phyloP scores from a whole-genome alignment of 129 eudicot species.

The Dittrichia graveolens region DNA sequence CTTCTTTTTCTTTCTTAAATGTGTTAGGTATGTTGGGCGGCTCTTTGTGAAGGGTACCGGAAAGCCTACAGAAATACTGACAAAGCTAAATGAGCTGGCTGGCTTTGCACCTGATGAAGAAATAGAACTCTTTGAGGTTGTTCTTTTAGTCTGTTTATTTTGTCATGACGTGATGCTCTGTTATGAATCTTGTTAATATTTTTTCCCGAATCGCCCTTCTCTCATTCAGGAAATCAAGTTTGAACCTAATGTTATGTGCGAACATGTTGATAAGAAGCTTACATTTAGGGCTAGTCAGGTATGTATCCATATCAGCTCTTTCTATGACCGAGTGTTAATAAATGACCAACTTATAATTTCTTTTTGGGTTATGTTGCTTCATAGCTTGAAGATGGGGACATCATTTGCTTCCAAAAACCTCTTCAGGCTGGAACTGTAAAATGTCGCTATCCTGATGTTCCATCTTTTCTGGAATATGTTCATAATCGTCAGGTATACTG shows the following conservation, averaged over 20 bases:
- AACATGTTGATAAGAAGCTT: slow-evolving; percentile 65
- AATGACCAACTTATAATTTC: background rate
- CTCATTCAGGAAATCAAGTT: slow-evolving; percentile 76
- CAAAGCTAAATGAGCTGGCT: slow-evolving; percentile 76
- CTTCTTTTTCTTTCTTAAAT: background rate
- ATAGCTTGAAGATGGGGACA: slow-evolving; percentile 94
- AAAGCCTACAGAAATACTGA: slow-evolving; percentile 65
- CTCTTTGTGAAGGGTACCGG: slow-evolving; percentile 75
- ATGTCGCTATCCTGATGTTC: slow-evolving; percentile 77
- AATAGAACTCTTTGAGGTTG: slow-evolving; percentile 85
- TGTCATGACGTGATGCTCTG: slow-evolving; percentile 5
- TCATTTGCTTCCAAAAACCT: slow-evolving; percentile 80
- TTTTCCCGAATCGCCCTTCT: slow-evolving; percentile 4
- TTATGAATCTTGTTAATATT: background rate
- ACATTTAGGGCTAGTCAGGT: slow-evolving; percentile 82
- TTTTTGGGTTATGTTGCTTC: slow-evolving; percentile 9
- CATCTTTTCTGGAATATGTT: slow-evolving; percentile 81
- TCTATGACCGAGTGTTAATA: background rate
- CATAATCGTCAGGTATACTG: slow-evolving; percentile 83
- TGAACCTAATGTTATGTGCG: slow-evolving; percentile 86
- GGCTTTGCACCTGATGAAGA: slow-evolving; percentile 86
- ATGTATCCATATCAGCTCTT: slow-evolving; percentile 2
- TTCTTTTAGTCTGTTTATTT: background rate
- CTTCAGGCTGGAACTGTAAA: slow-evolving; percentile 46
- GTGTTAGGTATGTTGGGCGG: slow-evolving; percentile 77